Base-by-base conservation (phyloP, 495 filamentous ascomycete species). In the Hypoxylon crocopeplum region DNA sequence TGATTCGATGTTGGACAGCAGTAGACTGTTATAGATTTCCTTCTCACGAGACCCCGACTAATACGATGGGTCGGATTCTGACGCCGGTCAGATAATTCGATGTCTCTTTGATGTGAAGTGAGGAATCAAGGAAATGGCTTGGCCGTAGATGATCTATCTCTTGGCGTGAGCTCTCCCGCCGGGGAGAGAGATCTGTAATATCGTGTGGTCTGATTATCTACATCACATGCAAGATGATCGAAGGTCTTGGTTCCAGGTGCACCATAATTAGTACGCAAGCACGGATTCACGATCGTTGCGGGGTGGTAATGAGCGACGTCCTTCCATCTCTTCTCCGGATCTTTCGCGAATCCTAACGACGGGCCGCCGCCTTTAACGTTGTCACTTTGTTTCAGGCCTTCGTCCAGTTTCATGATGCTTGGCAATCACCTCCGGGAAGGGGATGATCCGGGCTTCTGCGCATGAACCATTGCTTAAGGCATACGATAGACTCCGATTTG, bases 401-500 rank as follows among this genome's bases (percentile, higher is more conserved):
- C 54, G 69, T 34, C 57, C 59, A 42, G 73, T 76, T 66, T 69
- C 57, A 60, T 55, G 34, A 54, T 55, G 27, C 42, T 77, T 71
- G 1, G 81, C 78, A 71, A 85, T 87, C 59, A 78, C 78, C 70
- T 67, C 15, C 50, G 56, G 59, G 24, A 41, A 49, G 24, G 22
- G 22, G 48, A 62, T 51, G 49, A 53, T 53, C 66, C 59, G 65
- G 15, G 68, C 68, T 79, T 76, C 47, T 82, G 72, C 45, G 58
- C 65, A 42, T 67, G 68, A 42, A 64, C 65, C 64, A 65, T 66
- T n/a, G n/a, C n/a, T n/a, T 40, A 75, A 72, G 34, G 76, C 74
- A 85, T 83, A 86, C 13, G 3, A 76, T 61, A 51, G 83, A 79
- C 15, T 86, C 66, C 12, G 88, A 74, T 45, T 77, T 80, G 54